Percentiles rank a stretch among this genome's conserved stretches.
These are phyloP conservation scores for Acanthamoeba quina DNA, from an alignment of 208 protist species.

Conservation along the genomic window DNA sequence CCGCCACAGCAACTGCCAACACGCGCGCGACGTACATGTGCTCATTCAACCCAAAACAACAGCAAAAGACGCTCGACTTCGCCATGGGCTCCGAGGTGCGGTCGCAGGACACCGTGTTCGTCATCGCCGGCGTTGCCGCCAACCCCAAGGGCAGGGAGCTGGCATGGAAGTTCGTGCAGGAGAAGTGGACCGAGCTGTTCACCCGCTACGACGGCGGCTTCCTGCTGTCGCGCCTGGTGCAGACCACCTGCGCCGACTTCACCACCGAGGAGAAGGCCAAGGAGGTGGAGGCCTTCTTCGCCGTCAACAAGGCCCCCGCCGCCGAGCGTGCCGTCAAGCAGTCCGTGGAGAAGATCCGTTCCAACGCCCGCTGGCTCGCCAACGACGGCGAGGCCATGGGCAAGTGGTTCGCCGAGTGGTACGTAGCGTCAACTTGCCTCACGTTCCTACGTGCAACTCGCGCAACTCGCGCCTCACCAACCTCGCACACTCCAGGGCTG, in stretches of 20 bases:
- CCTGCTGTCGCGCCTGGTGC: slow-evolving; percentile 39
- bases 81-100: slow-evolving; percentile 76
- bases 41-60: neutral
- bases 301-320: neutral
- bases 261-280: slow-evolving; percentile 62
- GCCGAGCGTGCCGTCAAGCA: slow-evolving; percentile 69
- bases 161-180: slow-evolving; percentile 78
- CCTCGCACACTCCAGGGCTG: too few relatives aligned
- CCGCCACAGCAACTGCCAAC: neutral
- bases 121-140: slow-evolving; percentile 56
- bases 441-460: too few relatives aligned
- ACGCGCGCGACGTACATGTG: too few relatives aligned
- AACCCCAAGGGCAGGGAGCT: slow-evolving; percentile 50
- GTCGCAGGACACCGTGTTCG: slow-evolving; percentile 77
- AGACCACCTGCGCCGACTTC: slow-evolving; percentile 24
- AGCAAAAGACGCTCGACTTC: slow-evolving; percentile 77
- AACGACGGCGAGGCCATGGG: slow-evolving; percentile 3
- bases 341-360: slow-evolving; percentile 47
- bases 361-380: slow-evolving; percentile 61
- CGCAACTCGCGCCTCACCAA: too few relatives aligned
- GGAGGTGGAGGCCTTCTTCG: slow-evolving; percentile 70
- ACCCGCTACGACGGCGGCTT: slow-evolving; percentile 43
- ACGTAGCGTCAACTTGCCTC: too few relatives aligned
- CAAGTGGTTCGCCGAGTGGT: slow-evolving; percentile 32
- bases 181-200: slow-evolving; percentile 72